Evolutionary conservation across 345 rosid species (phyloP), one percentile per base, ranked within the genome.

Genomic region (Eucalyptus marginata): DNA sequence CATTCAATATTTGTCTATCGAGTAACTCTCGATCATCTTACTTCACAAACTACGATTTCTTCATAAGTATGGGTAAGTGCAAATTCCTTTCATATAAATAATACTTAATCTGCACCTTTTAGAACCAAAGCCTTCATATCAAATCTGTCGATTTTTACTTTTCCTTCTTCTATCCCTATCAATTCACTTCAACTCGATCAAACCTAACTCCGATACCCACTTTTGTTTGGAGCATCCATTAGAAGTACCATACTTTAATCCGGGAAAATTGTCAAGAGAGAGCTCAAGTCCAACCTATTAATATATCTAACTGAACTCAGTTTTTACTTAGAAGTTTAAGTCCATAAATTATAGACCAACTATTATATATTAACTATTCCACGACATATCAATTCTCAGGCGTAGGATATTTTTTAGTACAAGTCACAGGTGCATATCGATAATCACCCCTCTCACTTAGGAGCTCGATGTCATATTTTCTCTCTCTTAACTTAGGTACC

Each of bases 241-340:
- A 58, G n/a, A 25, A 58, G 64, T 3, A 24, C 29, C 29, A 24
- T 58, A 10, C 64, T 3, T 58, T 58, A 24, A 58, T 25, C 13
- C 13, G 2, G 3, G 7, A 0, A 25, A 29, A 10, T 58, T 0
- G 1, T 5, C n/a, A 4, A 58, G 3, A 2, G 64, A 7, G 29
- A 58, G 29, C n/a, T 58, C n/a, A 58, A 58, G n/a, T 58, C 64
- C n/a, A 58, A 24, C n/a, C n/a, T 5, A 11, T 2, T 25, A 25
- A 58, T 11, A 58, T 25, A 58, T 58, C 64, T 3, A 58, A 58
- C 13, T 24, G 5, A 24, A 24, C 29, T 13, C 3, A 24, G 4
- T 25, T 50, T 58, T 58, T 10, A 58, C 13, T 58, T 5, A 58
- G 5, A 25, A 58, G 12, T 4, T 58, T 58, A 58, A 58, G 5